Evolutionary conservation across 75 land plant species (phyloP), one percentile per base, ranked within the genome.

Genomic region (Azolla pinnata): DNA sequence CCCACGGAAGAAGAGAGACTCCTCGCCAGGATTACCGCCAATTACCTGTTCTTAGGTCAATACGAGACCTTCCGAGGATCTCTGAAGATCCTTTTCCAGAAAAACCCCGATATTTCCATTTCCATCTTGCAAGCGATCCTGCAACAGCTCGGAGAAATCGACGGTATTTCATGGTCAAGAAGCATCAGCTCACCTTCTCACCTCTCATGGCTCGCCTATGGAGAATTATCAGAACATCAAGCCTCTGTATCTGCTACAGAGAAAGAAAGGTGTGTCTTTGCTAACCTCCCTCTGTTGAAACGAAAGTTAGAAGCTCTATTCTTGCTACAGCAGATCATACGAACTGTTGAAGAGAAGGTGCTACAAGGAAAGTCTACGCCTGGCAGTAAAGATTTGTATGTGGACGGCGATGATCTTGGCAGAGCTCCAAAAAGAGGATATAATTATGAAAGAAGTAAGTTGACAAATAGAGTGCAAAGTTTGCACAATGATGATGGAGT

Each of bases 51-150:
- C 50, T 76, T 95, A 12, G 82, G 78, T 10, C 99, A 95, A 56
- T 95, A 84, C 69, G 99, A 95, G 71, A 66, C 84, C 5, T 71
- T 95, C 53, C 82, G 99, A 0, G 96, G 90, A 2, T 56, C 65
- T 2, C 29, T 95, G 12, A 70, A 70, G 57, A 77, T 65, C 46
- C 74, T 95, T 56, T 68, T 72, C 5, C 33, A 40, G 17, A 64
- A 74, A 16, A 62, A 76, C 49, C 82, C 96, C 0, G 74, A 51
- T 19, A 60, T 88, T 23, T 81, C 96, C 0, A 56, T 67, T 4
- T 49, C 79, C 18, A 65, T 95, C 27, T 74, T 86, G 32, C 90
- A 75, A 26, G 58, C 85, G 5, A 59, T 86, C 51, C 70, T 95
- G 28, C 33, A 68, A 59, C 49, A 67, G 2, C 78, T 78, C 24